Conservation (phyloP, 2,329 filamentous ascomycete species). For the Claviceps maximensis region DNA sequence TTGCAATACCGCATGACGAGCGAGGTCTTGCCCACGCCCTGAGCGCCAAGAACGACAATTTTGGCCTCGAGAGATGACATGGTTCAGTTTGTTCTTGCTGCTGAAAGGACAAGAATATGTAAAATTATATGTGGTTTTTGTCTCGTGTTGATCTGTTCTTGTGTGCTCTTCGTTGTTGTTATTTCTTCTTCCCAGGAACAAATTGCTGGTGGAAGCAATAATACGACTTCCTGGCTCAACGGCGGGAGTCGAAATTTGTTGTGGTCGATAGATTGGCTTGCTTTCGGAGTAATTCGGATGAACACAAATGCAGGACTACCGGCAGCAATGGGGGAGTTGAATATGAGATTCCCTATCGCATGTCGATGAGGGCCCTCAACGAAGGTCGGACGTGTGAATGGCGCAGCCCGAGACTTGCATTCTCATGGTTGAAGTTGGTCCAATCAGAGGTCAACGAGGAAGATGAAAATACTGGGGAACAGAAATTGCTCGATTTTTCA, state of each 20-base stretch:
- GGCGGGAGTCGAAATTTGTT: not conserved
- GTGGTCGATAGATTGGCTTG: not conserved
- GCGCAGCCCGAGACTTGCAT: not conserved
- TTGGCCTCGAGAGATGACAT: slow-evolving; percentile 63
- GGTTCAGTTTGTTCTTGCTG: not conserved
- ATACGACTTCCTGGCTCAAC: not conserved
- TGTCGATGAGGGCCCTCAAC: slow-evolving; percentile 3
- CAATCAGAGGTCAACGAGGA: not conserved
- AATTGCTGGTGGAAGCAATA: not conserved
- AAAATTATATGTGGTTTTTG: not conserved
- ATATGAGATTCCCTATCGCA: slow-evolving; percentile 2
- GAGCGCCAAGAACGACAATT: slow-evolving; percentile 67
- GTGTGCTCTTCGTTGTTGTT: too few relatives aligned
- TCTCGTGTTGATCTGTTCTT: too few relatives aligned
- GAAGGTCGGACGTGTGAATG: slow-evolving; percentile 2
- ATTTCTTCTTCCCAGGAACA: not conserved
- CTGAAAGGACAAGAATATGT: not conserved
- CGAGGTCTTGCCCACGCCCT: slow-evolving; percentile 69
- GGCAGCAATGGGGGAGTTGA: not conserved
- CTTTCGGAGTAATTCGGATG: not conserved
- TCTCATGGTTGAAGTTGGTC: not conserved
- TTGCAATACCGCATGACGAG: slow-evolving; percentile 66
- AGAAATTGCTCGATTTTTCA: not conserved
- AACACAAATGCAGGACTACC: not conserved
- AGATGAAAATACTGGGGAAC: not conserved